These are phyloP conservation scores for Sclerotinia glacialis DNA, from an alignment of 2,329 filamentous ascomycete genomes.

Conservation along the genomic window DNA sequence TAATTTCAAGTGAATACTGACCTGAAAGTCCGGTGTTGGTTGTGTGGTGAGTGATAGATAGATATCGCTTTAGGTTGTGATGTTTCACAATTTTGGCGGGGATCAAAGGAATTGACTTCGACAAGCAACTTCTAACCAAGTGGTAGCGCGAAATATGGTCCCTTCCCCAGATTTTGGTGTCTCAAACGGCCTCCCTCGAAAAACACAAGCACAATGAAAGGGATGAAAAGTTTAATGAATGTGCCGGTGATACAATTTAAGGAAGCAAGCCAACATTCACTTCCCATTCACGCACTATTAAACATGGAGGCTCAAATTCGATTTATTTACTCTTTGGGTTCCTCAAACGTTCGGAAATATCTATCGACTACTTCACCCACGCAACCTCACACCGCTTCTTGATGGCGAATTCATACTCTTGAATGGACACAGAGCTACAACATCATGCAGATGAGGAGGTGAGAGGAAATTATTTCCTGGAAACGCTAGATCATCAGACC, in stretches of 20 bases:
- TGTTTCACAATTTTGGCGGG: neutral
- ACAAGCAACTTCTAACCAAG: neutral
- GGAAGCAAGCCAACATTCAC: neutral
- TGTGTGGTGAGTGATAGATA: neutral
- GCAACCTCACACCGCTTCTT: slow-evolving; percentile 10
- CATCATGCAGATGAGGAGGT: neutral
- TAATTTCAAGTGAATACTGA: neutral
- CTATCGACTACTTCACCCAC: neutral
- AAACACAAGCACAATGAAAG: too few relatives aligned
- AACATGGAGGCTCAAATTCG: neutral
- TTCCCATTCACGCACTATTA: neutral
- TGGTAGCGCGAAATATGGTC: neutral
- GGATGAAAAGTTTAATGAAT: too few relatives aligned
- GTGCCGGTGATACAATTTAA: neutral
- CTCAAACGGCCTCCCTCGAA: neutral
- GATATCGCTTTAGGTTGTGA: neutral
- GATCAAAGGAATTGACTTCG: neutral
- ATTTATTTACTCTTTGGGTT: too few relatives aligned
- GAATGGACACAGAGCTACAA: neutral
- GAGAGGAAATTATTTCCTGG: neutral
- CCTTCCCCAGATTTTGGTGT: slow-evolving; percentile 2
- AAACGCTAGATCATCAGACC: neutral
- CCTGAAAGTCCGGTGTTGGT: neutral
- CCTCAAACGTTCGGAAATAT: neutral
- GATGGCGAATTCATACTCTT: neutral